phyloP scores from a whole-genome alignment of 2,329 filamentous ascomycete genomes.

The Dendrostoma leiphaemia region DNA sequence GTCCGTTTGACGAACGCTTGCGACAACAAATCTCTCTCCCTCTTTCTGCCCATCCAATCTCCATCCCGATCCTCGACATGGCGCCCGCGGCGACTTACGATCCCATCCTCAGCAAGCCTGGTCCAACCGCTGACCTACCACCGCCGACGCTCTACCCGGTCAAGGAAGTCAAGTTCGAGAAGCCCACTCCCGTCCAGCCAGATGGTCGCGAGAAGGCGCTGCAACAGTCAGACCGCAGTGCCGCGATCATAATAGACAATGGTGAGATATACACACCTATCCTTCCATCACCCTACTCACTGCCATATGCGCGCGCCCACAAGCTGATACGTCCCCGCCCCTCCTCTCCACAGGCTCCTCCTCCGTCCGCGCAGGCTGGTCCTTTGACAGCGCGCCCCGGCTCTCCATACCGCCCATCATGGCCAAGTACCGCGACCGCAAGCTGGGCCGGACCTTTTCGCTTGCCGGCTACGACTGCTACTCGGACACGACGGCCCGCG shows the following conservation, averaged over 20 bases:
- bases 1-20: background rate
- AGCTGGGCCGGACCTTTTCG: slow-evolving; percentile 85
- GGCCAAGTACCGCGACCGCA: slow-evolving; percentile 93
- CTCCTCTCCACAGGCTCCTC: slow-evolving; percentile 66
- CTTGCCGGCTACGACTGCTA: slow-evolving; percentile 94
- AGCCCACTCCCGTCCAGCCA: slow-evolving; percentile 49
- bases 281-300: too few relatives aligned
- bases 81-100: slow-evolving; percentile 44
- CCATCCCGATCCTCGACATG: slow-evolving; percentile 18
- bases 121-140: slow-evolving; percentile 44
- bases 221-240: slow-evolving; percentile 50
- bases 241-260: slow-evolving; percentile 97
- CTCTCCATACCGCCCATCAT: slow-evolving; percentile 84
- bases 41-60: background rate
- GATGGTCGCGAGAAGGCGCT: slow-evolving; percentile 73
- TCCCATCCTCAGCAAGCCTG: slow-evolving; percentile 33
- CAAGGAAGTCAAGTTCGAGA: slow-evolving; percentile 61
- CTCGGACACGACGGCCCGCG: slow-evolving; percentile 86
- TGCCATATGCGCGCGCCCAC: background rate
- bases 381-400: slow-evolving; percentile 80
- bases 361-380: slow-evolving; percentile 90
- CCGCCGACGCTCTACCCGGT: slow-evolving; percentile 58
- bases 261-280: slow-evolving; percentile 50
- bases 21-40: background rate
- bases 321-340: slow-evolving; percentile 22